Percentiles rank a stretch among this genome's conserved stretches.
Conservation (phyloP, 495 filamentous ascomycete genomes). For the Aspergillus asperescens region DNA sequence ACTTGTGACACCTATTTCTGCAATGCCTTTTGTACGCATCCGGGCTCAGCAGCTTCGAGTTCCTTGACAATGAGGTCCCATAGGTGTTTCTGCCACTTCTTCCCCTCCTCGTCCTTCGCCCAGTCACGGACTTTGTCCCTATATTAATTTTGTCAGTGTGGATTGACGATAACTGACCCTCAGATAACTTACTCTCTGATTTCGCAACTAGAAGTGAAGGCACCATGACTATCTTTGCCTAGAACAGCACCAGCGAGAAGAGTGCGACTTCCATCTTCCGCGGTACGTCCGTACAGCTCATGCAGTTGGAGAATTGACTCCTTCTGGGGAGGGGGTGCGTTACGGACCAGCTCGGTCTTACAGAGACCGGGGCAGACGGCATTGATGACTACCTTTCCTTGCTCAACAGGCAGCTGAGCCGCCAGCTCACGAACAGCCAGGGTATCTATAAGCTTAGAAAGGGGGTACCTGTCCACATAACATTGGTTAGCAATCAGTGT, state of each 20-base stretch:
- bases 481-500: background rate
- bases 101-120: background rate
- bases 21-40: constrained; percentile 1
- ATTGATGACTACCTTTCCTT: constrained; percentile 5
- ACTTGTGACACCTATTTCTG: background rate
- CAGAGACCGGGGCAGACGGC: constrained; percentile 1
- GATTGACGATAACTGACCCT: background rate
- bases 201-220: background rate
- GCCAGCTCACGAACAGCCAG: background rate
- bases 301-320: background rate
- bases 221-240: background rate
- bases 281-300: background rate
- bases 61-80: background rate
- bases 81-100: background rate
- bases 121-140: background rate
- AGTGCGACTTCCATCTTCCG: constrained; percentile 3
- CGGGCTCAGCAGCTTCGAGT: background rate
- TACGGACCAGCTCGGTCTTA: background rate
- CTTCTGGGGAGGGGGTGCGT: background rate
- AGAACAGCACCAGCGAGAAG: background rate
- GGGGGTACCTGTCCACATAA: background rate
- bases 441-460: constrained; percentile 7
- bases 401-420: background rate
- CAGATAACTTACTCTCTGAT: constrained; percentile 4
- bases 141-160: background rate